Evolutionary conservation across 164 flowering plant genomes (phyloP), one percentile per base, ranked within the genome.

Genomic region (Aristolochia fimbriata): DNA sequence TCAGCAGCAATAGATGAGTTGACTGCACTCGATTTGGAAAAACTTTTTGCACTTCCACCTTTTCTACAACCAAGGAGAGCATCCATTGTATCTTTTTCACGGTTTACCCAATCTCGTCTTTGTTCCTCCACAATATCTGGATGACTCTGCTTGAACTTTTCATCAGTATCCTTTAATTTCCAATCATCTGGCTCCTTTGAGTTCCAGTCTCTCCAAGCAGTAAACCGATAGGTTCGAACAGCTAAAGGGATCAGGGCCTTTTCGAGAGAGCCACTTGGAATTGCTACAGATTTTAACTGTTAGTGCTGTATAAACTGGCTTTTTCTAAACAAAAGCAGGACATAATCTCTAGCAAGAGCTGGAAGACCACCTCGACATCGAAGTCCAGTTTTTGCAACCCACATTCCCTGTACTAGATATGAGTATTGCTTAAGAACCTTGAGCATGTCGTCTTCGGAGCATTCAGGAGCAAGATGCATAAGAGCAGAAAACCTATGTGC

Each of bases 321-420:
- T 68, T 79, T 77, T 70, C 78, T 81, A 70, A 88, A 88, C 43
- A 70, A 65, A 57, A 68, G 49, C 53, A 91, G 90, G 24, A 79
- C 48, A 53, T 65, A 80, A 65, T 91, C 85, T 65, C 97, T 82
- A 24, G 73, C 74, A n/a, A 73, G 48, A 33, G 48, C 64, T 45
- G 49, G 50, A 64, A 58, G 65, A 22, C 20, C 53, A 22, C 61
- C 63, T 50, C 51, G 60, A 54, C 58, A 54, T 22, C 71, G 58
- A 54, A 82, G 30, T 24, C 64, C 1, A 67, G 59, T 82, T 67
- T 70, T 82, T 31, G 82, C 75, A 45, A 79, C 86, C 97, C 97
- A 91, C 17, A 80, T 62, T 33, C 97, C 97, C 66, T 83, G 96
- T 31, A 91, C 80, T 62, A 91, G 62, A 33, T 19, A 45, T 63